Evolutionary conservation across 805 yeast species (phyloP).

Genomic region (Spencermartinsiella europaea): DNA sequence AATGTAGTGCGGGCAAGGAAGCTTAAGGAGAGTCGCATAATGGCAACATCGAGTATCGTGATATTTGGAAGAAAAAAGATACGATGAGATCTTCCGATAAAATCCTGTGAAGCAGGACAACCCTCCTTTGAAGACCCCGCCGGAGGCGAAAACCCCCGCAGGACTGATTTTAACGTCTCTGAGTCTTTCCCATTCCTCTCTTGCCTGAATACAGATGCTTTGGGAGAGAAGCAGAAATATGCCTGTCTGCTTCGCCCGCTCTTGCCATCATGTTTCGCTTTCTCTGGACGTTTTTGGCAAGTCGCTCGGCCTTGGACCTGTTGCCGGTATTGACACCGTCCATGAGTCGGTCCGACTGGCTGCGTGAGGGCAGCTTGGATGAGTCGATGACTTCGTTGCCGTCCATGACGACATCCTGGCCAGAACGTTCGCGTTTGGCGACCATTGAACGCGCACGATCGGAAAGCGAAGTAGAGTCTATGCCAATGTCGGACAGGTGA

Average conservation of each 20-base stretch:
- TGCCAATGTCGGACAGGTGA: slow-evolving; percentile 86
- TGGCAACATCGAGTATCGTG: no score
- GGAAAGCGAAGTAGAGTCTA: slow-evolving; percentile 67
- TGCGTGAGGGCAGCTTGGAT: slow-evolving; percentile 43
- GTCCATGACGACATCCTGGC: slow-evolving; percentile 71
- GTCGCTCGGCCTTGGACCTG: slow-evolving; percentile 79
- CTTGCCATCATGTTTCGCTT: slow-evolving; percentile 89
- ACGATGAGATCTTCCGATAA: no score
- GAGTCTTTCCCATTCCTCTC: slow-evolving; percentile 91
- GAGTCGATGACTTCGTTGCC: slow-evolving; percentile 34
- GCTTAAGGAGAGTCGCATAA: no score
- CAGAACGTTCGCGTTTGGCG: slow-evolving; percentile 36
- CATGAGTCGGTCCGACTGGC: slow-evolving; percentile 68
- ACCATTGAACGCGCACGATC: slow-evolving; percentile 37
- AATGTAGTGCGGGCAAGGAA: no score
- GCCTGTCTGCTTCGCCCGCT: slow-evolving; percentile 95
- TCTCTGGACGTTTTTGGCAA: slow-evolving; percentile 85
- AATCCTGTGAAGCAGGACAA: no score
- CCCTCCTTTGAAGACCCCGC: no score
- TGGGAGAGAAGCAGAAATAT: slow-evolving; percentile 75
- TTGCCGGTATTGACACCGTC: slow-evolving; percentile 82
- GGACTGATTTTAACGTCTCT: slow-evolving; percentile 75
- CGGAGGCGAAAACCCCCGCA: no score
- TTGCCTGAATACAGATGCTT: slow-evolving; percentile 95
- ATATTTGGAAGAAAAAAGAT: no score